Conservation (phyloP, 2,329 filamentous ascomycete species). For the Colletotrichum gigasporum region DNA sequence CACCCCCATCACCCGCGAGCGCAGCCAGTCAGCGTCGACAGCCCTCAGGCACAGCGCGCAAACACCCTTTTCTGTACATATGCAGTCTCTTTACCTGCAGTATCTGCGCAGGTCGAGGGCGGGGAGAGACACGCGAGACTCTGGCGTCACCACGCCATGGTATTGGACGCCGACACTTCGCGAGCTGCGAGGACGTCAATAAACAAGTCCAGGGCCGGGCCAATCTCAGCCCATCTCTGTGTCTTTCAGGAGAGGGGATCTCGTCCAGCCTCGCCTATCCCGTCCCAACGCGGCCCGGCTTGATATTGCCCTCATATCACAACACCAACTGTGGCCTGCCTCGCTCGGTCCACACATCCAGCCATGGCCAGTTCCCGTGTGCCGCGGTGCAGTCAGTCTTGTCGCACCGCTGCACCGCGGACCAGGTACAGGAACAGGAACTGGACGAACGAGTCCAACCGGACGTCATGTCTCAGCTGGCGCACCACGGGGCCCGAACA, state of each 20-base stretch:
- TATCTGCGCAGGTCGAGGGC: too few species aligned
- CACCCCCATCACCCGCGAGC: background rate
- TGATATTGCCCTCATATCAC: background rate
- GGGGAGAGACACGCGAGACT: too few species aligned
- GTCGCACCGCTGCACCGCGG: too few species aligned
- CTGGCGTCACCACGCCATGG: too few species aligned
- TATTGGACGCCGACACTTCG: too few species aligned
- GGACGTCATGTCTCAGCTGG: constrained; percentile 16
- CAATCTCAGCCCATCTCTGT: background rate
- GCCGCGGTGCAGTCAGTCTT: constrained; percentile 16
- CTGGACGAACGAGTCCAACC: too few species aligned
- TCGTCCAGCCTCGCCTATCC: background rate
- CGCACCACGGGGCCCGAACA: constrained; percentile 9
- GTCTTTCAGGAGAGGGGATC: too few species aligned
- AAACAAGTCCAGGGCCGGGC: too few species aligned
- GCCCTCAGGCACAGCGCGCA: constrained; percentile 7
- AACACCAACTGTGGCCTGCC: background rate
- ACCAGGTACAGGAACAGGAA: too few species aligned
- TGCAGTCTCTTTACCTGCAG: background rate
- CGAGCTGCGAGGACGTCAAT: too few species aligned
- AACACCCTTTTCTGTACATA: background rate
- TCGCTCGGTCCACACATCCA: background rate
- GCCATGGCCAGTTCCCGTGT: constrained; percentile 6
- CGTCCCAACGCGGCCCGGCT: background rate
- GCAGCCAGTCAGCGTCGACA: constrained; percentile 1